Evolutionary conservation across 2,329 filamentous ascomycete genomes (phyloP).

Genomic region (Rhynchosporium agropyri): DNA sequence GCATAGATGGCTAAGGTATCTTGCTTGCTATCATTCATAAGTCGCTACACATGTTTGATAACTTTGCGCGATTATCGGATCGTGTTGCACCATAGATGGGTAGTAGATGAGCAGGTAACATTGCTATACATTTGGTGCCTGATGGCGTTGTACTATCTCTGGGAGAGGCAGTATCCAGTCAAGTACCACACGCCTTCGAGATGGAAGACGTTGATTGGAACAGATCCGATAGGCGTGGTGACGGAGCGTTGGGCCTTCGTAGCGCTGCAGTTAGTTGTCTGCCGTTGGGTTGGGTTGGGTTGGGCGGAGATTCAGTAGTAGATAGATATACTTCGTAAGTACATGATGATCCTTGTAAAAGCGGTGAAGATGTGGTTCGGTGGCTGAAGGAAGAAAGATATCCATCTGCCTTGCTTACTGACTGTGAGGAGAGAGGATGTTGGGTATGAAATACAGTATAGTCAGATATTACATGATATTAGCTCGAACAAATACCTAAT

Average conservation of each 20-base stretch:
- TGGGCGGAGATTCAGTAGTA: not conserved
- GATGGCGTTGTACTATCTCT: constrained; percentile 1
- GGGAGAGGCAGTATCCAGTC: constrained; percentile 19
- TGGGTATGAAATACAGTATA: no score
- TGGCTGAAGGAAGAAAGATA: not conserved
- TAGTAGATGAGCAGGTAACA: no score
- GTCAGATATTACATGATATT: no score
- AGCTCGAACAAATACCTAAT: no score
- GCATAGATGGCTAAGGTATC: not conserved
- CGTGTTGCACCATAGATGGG: not conserved
- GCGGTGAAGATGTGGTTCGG: constrained; percentile 31
- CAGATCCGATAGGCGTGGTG: constrained; percentile 14
- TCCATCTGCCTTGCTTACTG: no score
- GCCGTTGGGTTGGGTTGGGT: not conserved
- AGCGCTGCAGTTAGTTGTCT: not conserved
- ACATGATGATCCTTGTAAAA: constrained; percentile 11
- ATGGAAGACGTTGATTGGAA: constrained; percentile 13
- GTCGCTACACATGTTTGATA: not conserved
- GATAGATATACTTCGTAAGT: no score
- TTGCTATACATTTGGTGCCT: no score
- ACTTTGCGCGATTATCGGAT: not conserved
- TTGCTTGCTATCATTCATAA: not conserved
- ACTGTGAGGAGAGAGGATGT: not conserved
- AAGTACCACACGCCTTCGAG: constrained; percentile 18
- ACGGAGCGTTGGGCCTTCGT: constrained; percentile 9